These are phyloP conservation scores for Venturia nashicola DNA, from an alignment of 2,329 filamentous ascomycete species.

Conservation along the genomic window DNA sequence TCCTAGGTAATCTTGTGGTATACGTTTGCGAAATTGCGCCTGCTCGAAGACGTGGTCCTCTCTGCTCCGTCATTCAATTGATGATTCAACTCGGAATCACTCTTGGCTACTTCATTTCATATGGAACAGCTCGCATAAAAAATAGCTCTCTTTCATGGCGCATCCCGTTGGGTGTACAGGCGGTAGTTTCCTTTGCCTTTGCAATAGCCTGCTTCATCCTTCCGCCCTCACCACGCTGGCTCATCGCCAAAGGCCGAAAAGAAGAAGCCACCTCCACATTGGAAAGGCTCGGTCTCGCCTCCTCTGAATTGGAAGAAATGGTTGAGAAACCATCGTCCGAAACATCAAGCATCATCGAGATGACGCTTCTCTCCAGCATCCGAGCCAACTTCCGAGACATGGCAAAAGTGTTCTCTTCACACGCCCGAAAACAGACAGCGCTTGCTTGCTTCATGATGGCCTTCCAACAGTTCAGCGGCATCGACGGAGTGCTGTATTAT, in stretches of 20 bases:
- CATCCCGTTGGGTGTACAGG: conserved; percentile 40
- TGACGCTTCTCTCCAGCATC: neutral
- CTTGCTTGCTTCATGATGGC: conserved; percentile 45
- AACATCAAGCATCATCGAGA: neutral
- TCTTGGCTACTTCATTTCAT: conserved; percentile 48
- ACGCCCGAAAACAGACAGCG: conserved; percentile 1
- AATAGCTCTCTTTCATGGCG: conserved; percentile 42
- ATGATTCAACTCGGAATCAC: conserved; percentile 38
- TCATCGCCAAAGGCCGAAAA: conserved; percentile 34
- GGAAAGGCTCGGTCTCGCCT: conserved; percentile 16
- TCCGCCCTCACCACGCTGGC: conserved; percentile 45
- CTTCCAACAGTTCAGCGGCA: conserved; percentile 49
- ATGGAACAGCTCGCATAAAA: conserved; percentile 36
- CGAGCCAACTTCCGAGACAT: conserved; percentile 6
- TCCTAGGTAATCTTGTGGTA: conserved; percentile 42
- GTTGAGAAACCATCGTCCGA: neutral
- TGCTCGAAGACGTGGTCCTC: conserved; percentile 33
- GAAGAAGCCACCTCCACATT: conserved; percentile 29
- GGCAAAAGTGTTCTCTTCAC: neutral
- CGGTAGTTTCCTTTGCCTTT: conserved; percentile 28
- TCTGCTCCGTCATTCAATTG: conserved; percentile 43
- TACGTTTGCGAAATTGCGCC: conserved; percentile 53
- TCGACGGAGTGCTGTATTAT: conserved; percentile 45
- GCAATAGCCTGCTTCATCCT: conserved; percentile 28
- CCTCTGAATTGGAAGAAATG: conserved; percentile 33